A percentile compares a stretch with the other conserved stretches of the same genome.
These are phyloP conservation scores for Colletotrichum sidae DNA, from an alignment of 2,329 filamentous ascomycete species.

Conservation along the genomic window DNA sequence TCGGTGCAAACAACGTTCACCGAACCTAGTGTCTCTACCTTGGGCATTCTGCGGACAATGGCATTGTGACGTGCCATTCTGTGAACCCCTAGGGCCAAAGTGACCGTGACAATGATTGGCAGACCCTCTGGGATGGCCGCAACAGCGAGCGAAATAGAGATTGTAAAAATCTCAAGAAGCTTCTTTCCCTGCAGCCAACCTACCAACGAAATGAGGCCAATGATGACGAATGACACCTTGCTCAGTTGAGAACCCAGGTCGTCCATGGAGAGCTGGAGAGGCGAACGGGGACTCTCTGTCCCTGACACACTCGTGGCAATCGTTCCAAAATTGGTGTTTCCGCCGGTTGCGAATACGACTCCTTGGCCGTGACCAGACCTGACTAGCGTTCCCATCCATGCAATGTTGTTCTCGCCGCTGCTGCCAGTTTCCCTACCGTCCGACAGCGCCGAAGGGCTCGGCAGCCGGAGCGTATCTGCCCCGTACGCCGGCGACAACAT, in stretches of 20 bases:
- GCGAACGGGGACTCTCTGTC: slow-evolving; percentile 94
- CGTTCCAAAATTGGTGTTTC: slow-evolving; percentile 93
- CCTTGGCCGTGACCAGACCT: slow-evolving; percentile 96
- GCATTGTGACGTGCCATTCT: slow-evolving; percentile 96
- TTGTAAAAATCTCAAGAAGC: slow-evolving; percentile 94
- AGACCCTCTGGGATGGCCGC: slow-evolving; percentile 96
- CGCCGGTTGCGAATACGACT: slow-evolving; percentile 96
- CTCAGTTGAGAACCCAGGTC: slow-evolving; percentile 95
- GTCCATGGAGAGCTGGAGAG: slow-evolving; percentile 96
- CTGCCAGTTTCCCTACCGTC: slow-evolving; percentile 73
- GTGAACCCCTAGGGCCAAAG: slow-evolving; percentile 91
- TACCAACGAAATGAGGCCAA: slow-evolving; percentile 90
- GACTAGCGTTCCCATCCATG: slow-evolving; percentile 97
- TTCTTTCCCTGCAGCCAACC: slow-evolving; percentile 91
- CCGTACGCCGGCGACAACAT: slow-evolving; percentile 46
- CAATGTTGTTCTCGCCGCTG: slow-evolving; percentile 88
- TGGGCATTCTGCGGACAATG: slow-evolving; percentile 94
- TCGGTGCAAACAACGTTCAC: slow-evolving; percentile 99
- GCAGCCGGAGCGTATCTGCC: slow-evolving; percentile 43
- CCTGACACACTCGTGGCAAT: slow-evolving; percentile 95
- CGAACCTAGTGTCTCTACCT: slow-evolving; percentile 97
- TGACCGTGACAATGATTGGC: slow-evolving; percentile 98
- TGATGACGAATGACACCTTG: slow-evolving; percentile 96
- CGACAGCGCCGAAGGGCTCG: slow-evolving; percentile 59
- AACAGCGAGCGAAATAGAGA: slow-evolving; percentile 95